These are phyloP conservation scores for Pyronema domesticum DNA, from an alignment of 495 filamentous ascomycete genomes.

Conservation along the genomic window DNA sequence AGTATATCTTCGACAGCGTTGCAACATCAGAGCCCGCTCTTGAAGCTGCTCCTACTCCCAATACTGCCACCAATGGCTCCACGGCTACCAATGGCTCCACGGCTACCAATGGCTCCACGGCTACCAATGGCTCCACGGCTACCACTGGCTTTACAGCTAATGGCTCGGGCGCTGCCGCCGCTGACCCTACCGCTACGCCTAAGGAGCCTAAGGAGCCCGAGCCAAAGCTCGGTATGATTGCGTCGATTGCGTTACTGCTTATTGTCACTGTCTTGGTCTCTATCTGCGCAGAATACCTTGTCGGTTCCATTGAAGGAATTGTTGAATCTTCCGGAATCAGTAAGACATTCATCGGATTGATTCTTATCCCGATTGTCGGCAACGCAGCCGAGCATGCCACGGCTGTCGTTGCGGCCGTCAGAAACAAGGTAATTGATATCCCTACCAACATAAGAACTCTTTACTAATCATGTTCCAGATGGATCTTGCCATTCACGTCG, in stretches of 20 bases:
- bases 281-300: slow-evolving; percentile 81
- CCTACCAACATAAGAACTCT: not conserved
- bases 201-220: slow-evolving; percentile 36
- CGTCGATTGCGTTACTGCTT: slow-evolving; percentile 32
- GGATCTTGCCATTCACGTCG: slow-evolving; percentile 88
- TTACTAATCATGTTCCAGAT: slow-evolving; percentile 32
- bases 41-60: too few species aligned
- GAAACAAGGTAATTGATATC: slow-evolving; percentile 47
- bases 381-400: slow-evolving; percentile 97
- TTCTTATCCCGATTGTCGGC: slow-evolving; percentile 90
- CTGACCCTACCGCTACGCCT: slow-evolving; percentile 16
- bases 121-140: too few species aligned
- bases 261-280: slow-evolving; percentile 69
- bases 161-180: too few species aligned
- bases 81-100: too few species aligned
- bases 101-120: too few species aligned
- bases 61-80: too few species aligned
- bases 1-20: slow-evolving; percentile 54
- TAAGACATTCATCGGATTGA: slow-evolving; percentile 90
- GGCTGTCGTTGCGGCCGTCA: slow-evolving; percentile 75
- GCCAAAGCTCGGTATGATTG: slow-evolving; percentile 22
- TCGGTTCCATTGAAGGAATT: slow-evolving; percentile 78
- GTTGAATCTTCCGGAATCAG: slow-evolving; percentile 70
- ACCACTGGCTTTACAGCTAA: too few species aligned
- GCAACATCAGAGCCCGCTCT: too few species aligned